These are phyloP conservation scores for Microglena sp. DNA, from an alignment of 139 green algal genomes.

Conservation along the genomic window DNA sequence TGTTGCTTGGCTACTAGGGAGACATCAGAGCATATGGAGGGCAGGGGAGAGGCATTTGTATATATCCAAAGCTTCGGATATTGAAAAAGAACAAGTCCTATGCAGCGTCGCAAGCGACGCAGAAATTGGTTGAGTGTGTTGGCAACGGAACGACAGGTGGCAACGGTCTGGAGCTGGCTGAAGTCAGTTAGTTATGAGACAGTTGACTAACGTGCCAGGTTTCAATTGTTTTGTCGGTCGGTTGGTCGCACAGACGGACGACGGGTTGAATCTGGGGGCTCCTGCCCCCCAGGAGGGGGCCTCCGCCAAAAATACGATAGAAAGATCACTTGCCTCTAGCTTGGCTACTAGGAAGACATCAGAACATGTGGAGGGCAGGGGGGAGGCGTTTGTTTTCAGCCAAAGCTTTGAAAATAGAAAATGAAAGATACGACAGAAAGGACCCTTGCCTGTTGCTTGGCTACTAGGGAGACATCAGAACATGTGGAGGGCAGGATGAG, in stretches of 20 bases:
- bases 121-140: too few relatives aligned
- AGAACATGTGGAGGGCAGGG: not conserved
- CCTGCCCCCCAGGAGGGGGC: too few relatives aligned
- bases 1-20: slow-evolving; percentile 46
- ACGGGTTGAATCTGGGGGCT: too few relatives aligned
- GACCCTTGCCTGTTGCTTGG: too few relatives aligned
- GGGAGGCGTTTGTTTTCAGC: not conserved
- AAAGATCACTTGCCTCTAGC: not conserved
- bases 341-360: not conserved
- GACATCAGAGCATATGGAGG: slow-evolving; percentile 32
- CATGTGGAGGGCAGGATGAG: slow-evolving; percentile 9
- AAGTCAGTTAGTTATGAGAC: too few relatives aligned
- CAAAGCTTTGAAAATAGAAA: not conserved
- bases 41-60: not conserved
- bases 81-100: too few relatives aligned
- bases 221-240: too few relatives aligned
- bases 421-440: not conserved
- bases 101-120: too few relatives aligned
- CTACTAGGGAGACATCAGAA: slow-evolving; percentile 38
- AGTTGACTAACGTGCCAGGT: too few relatives aligned
- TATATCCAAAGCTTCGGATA: not conserved
- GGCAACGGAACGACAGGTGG: too few relatives aligned
- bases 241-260: too few relatives aligned
- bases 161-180: too few relatives aligned
- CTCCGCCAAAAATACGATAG: not conserved